These are phyloP conservation scores for Hymenoscyphus albidus DNA, from an alignment of 2,329 filamentous ascomycete species.

Conservation along the genomic window DNA sequence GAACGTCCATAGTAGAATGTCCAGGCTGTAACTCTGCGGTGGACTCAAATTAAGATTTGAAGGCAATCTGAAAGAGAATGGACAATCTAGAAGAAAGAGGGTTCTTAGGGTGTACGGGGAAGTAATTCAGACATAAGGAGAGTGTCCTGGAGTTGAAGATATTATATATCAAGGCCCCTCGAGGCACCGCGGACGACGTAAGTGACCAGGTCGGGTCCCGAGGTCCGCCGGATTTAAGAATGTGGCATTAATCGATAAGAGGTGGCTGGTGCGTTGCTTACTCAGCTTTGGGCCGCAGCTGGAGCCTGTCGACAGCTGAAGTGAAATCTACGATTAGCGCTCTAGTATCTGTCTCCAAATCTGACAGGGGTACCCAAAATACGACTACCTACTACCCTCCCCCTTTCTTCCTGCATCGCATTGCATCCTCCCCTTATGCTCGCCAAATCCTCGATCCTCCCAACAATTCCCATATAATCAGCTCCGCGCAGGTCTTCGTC, in stretches of 20 bases:
- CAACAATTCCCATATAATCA: conserved; percentile 9
- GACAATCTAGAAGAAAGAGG: background rate
- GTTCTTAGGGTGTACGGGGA: conserved; percentile 1
- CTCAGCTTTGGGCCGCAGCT: background rate
- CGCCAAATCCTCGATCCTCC: conserved; percentile 4
- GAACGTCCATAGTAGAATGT: conserved; percentile 59
- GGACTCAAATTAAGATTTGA: background rate
- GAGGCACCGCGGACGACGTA: background rate
- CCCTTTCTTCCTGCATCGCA: conserved; percentile 12
- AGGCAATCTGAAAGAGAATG: conserved; percentile 2
- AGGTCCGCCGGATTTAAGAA: background rate
- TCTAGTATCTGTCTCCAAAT: background rate
- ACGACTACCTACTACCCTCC: background rate
- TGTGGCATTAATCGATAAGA: background rate
- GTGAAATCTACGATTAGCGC: no score
- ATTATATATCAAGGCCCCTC: no score
- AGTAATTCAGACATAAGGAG: conserved; percentile 1
- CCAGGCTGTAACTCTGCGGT: background rate
- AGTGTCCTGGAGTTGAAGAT: background rate
- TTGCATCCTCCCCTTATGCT: conserved; percentile 7
- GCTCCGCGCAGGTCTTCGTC: conserved; percentile 10
- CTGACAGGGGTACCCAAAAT: background rate
- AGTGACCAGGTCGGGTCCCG: background rate
- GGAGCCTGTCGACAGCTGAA: no score
- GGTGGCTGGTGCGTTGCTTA: background rate